Evolutionary conservation across 1,284 basidiomycete species (phyloP), one percentile per base, ranked within the genome.

Genomic region (Rhodotorula sp.): DNA sequence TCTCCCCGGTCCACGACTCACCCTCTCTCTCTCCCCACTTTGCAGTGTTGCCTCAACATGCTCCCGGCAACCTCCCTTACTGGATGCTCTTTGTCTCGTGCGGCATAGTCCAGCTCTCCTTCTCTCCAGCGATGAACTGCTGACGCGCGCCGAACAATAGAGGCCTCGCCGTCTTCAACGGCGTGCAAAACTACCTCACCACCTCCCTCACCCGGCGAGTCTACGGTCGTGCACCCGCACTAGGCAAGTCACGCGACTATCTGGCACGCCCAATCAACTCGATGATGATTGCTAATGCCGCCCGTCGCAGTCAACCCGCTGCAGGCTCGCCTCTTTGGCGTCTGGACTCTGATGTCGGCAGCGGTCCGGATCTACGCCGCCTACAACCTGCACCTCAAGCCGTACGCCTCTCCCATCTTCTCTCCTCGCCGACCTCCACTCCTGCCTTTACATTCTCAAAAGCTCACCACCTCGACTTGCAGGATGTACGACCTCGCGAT

Each of bases 401-500:
- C 84, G 93, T 93, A 80, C 78, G 89, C n/a, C 60, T 60, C 28
- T 28, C 3, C 28, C 28, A 2, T 28, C 28, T 28, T 28, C 28
- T 28, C 28, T 28, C n/a, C n/a, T n/a, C n/a, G n/a, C n/a, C n/a
- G n/a, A n/a, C n/a, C n/a, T n/a, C n/a, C n/a, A n/a, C n/a, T n/a
- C n/a, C n/a, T n/a, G n/a, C n/a, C n/a, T n/a, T n/a, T n/a, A n/a
- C n/a, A n/a, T n/a, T n/a, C n/a, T n/a, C n/a, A n/a, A n/a, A n/a
- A n/a, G n/a, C n/a, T n/a, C n/a, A n/a, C n/a, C n/a, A n/a, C n/a
- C n/a, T n/a, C n/a, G n/a, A n/a, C n/a, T n/a, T n/a, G n/a, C n/a
- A 95, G 93, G n/a, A 82, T 93, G 34, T 99, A 97, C 82, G 89
- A 95, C 80, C 88, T 98, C 81, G 87, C 92, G 23, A 83, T 95